Evolutionary conservation across 2,329 filamentous ascomycete species (phyloP).

Genomic region (Xylaria hypoxylon): DNA sequence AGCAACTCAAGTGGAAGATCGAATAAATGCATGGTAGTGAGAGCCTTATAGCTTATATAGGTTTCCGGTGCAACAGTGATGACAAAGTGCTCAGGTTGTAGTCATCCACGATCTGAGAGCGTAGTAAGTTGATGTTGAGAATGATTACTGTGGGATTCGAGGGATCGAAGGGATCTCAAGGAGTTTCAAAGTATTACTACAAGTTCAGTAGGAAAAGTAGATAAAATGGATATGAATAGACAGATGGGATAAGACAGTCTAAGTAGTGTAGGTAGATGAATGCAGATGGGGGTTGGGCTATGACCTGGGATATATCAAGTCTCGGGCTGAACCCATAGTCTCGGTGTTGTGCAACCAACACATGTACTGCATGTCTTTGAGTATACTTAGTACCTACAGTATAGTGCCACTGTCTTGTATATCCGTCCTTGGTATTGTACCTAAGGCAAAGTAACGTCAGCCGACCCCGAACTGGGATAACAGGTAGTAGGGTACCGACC

Average conservation of each 20-base stretch:
- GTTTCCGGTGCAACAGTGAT: constrained; percentile 5
- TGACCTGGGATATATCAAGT: constrained; percentile 30
- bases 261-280: constrained; percentile 7
- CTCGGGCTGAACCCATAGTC: constrained; percentile 18
- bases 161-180: neutral
- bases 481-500: constrained; percentile 2
- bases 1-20: constrained; percentile 41
- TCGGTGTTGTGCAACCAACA: constrained; percentile 27
- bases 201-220: neutral
- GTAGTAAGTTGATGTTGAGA: constrained; percentile 26
- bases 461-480: constrained; percentile 29
- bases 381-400: neutral
- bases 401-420: too few relatives aligned
- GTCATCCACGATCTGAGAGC: constrained; percentile 1
- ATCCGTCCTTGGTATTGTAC: neutral
- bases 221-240: neutral
- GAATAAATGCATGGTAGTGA: constrained; percentile 31
- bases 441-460: constrained; percentile 31
- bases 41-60: constrained; percentile 7
- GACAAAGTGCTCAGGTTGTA: constrained; percentile 15
- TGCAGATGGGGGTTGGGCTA: constrained; percentile 4
- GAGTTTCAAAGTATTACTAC: neutral
- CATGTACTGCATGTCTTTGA: neutral
- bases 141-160: constrained; percentile 12
- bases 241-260: constrained; percentile 6